Base-by-base conservation (phyloP, 208 protist genomes). In the Trypanosoma platydactyli region DNA sequence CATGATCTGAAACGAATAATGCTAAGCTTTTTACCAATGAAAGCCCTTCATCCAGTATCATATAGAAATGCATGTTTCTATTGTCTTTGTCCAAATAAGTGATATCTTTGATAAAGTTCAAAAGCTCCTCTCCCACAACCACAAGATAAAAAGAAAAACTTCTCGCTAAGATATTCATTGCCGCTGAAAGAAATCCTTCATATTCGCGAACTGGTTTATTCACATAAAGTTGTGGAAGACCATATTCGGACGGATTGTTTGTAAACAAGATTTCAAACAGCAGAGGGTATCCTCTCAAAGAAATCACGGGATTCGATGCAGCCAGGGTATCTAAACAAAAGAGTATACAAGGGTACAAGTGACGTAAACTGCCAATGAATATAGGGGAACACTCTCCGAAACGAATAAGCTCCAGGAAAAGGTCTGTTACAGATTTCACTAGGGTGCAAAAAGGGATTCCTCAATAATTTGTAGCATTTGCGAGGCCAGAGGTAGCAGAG, bases 341-440 rank as follows among this genome's bases (percentile, higher is more conserved):
- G 27, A 73, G 33, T 22, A 68, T 50, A 24, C 52, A 56, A 27
- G 42, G 38, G 54, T 73, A 73, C n/a, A 57, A 22, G 27, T 44
- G 46, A 41, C 68, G 63, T 16, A 73, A 38, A 18, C 68, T 59
- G 16, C 5, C 45, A 42, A 73, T 42, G 58, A 73, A 73, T n/a
- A 59, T 5, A 16, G 58, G 33, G 4, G 60, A 73, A 41, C 1
- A 56, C 15, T 12, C 46, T 42, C 58, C 68, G 45, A 56, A 73
- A 35, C 13, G 20, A 45, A 57, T 53, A 7, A 73, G 24, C n/a
- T 54, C 55, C 35, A 46, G 22, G 49, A 68, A 68, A 55, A 68
- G 49, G 12, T 45, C 38, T 16, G 55, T 27, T 5, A 33, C 29
- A 7, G 35, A 27, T 49, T 73, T 49, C 12, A 67, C 49, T 16